Evolutionary conservation across 2,329 filamentous ascomycete genomes (phyloP).

Genomic region (Biscogniauxia marginata): DNA sequence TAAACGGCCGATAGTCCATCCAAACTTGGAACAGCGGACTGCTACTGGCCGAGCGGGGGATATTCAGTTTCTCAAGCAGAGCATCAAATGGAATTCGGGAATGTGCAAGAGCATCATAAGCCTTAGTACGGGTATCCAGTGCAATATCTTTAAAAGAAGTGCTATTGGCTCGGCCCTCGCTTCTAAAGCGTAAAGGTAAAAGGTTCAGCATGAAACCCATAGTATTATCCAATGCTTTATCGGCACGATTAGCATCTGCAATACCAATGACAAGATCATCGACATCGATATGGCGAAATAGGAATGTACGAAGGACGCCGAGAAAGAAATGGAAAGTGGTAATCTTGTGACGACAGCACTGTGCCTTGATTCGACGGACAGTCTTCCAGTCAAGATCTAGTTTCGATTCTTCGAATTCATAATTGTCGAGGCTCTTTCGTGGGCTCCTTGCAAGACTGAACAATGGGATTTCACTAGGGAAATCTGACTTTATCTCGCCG

Average conservation of each 20-base stretch:
- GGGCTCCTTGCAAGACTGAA: constrained; percentile 3
- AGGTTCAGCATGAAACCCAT: constrained; percentile 51
- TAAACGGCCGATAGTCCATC: constrained; percentile 30
- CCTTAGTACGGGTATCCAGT: constrained; percentile 18
- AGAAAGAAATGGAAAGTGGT: constrained; percentile 46
- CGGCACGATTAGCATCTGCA: constrained; percentile 37
- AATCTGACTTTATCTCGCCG: constrained; percentile 2
- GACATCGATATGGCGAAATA: constrained; percentile 30
- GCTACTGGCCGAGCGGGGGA: constrained; percentile 37
- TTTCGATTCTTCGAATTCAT: constrained; percentile 6
- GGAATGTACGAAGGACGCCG: constrained; percentile 33
- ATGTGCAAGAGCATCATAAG: constrained; percentile 38
- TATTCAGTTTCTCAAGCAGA: constrained; percentile 42
- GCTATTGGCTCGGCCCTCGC: constrained; percentile 6
- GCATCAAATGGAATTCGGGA: constrained; percentile 49
- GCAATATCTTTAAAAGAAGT: constrained; percentile 4
- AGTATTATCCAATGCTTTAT: constrained; percentile 31
- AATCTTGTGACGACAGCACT: constrained; percentile 20
- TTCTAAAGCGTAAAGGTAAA: constrained; percentile 42
- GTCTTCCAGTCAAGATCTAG: constrained; percentile 2
- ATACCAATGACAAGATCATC: constrained; percentile 43
- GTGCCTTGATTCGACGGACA: constrained; percentile 8
- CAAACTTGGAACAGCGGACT: constrained; percentile 50
- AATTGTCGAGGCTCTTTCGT: constrained; percentile 4
- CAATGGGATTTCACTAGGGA: constrained; percentile 3